These are phyloP conservation scores for Chalciporus sp. DNA, from an alignment of 1,284 basidiomycete genomes.

Conservation along the genomic window DNA sequence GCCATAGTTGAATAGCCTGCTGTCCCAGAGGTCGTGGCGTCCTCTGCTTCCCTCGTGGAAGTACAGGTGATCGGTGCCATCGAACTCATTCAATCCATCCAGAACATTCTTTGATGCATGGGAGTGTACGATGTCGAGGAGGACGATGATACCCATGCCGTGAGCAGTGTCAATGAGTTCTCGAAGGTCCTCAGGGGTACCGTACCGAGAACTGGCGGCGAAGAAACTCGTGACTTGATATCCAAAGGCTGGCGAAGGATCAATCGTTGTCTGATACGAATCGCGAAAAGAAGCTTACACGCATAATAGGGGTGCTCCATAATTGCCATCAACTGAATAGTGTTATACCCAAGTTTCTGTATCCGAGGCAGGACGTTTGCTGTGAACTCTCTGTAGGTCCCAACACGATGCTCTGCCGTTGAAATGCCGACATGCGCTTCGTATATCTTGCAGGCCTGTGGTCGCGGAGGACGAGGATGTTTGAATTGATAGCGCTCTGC, in stretches of 20 bases:
- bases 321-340: conserved; percentile 95
- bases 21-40: conserved; percentile 96
- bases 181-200: conserved; percentile 93
- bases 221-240: conserved; percentile 99
- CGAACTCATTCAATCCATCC: conserved; percentile 94
- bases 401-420: conserved; percentile 83
- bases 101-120: conserved; percentile 98
- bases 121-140: conserved; percentile 96
- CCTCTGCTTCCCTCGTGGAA: conserved; percentile 95
- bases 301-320: conserved; percentile 99
- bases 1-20: conserved; percentile 95
- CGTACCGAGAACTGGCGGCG: conserved; percentile 94
- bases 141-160: conserved; percentile 87
- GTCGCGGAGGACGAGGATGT: conserved; percentile 69
- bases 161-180: conserved; percentile 96
- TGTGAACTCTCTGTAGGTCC: conserved; percentile 96
- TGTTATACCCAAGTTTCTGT: conserved; percentile 91
- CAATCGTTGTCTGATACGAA: conserved; percentile 2
- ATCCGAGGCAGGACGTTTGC: conserved; percentile 85
- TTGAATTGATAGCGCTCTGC: conserved; percentile 82
- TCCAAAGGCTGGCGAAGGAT: conserved; percentile 73
- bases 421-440: conserved; percentile 99
- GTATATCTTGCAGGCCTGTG: conserved; percentile 83
- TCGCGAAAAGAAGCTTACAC: conserved; percentile 54
- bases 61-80: conserved; percentile 95